Evolutionary conservation across 2,329 filamentous ascomycete species (phyloP), one percentile per base, ranked within the genome.

Genomic region (Zasmidium cellare): DNA sequence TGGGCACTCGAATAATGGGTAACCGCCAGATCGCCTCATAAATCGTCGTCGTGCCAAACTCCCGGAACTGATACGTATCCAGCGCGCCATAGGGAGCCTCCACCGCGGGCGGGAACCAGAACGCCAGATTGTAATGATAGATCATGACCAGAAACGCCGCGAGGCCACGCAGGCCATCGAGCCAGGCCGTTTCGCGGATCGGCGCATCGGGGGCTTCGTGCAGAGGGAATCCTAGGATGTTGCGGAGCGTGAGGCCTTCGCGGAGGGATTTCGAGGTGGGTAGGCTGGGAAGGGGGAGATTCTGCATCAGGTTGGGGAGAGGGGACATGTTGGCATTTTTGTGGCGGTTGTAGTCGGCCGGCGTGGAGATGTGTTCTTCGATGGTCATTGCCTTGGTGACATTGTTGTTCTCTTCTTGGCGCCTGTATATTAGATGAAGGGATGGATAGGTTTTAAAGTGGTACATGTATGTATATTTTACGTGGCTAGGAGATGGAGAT

Each of bases 111-210:
- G 51, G 46, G 14, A 51, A 54, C 44, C 51, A 53, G 46, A 59
- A 56, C 11, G 51, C 38, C 24, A 62, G 56, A 35, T 56, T 54
- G 52, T 59, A 62, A 46, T 65, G 61, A 20, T 58, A 58, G 25
- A 57, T 59, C 51, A 64, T 57, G 46, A 64, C 59, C 14, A 62
- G 47, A 48, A 64, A 63, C 3, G 61, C 62, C 1, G 60, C 61
- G 7, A 65, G 41, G 19, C 63, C 63, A 16, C 61, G 59, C 18
- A 65, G 59, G 14, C 62, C 61, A 44, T 65, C 62, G 23, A 64
- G 61, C 59, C 60, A 64, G 19, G 56, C 52, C 35, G 52, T 55
- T 31, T 55, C 48, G 14, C 47, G 52, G 22, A 45, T 46, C 14
- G 51, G 20, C 3, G 28, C 38, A 19, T 5, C 16, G 31, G 25